phyloP scores from a whole-genome alignment of 345 rosid species.

The Salix arbutifolia region DNA sequence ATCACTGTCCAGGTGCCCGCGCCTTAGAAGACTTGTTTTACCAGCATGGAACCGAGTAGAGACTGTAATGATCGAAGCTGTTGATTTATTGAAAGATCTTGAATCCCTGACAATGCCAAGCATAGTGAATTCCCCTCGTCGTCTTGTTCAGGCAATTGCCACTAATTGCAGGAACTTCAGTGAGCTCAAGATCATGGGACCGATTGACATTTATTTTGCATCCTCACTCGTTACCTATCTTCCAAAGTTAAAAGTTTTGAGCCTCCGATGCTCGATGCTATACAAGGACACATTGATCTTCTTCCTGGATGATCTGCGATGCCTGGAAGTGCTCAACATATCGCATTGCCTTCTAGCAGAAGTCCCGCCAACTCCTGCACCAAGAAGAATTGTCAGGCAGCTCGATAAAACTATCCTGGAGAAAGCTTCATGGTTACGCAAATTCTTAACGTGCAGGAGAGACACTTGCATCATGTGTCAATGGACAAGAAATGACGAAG shows the following conservation, averaged over 20 bases:
- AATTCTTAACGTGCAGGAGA: constrained; percentile 62
- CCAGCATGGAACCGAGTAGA: constrained; percentile 90
- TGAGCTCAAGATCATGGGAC: constrained; percentile 82
- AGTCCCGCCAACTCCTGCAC: constrained; percentile 31
- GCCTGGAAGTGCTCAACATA: constrained; percentile 72
- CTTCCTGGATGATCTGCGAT: constrained; percentile 50
- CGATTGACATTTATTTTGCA: constrained; percentile 53
- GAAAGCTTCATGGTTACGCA: constrained; percentile 49
- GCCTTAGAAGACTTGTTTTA: constrained; percentile 56
- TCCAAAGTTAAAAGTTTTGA: constrained; percentile 52
- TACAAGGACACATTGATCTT: constrained; percentile 51
- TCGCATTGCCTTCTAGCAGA: constrained; percentile 74
- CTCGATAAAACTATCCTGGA: constrained; percentile 45
- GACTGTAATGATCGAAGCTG: constrained; percentile 67
- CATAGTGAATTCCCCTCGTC: constrained; percentile 53
- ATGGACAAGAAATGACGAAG: constrained; percentile 60
- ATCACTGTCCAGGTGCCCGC: constrained; percentile 49
- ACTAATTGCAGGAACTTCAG: constrained; percentile 55
- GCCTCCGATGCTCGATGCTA: constrained; percentile 67
- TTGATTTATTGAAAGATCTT: constrained; percentile 65
- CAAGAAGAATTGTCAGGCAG: constrained; percentile 36
- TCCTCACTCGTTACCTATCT: constrained; percentile 34
- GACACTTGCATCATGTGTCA: constrained; percentile 67
- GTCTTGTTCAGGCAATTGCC: constrained; percentile 66
- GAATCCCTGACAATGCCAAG: constrained; percentile 91